A percentile compares a stretch with the other conserved stretches of the same genome.
phyloP scores from a whole-genome alignment of 1,284 basidiomycete species.

The Ganoderma resinaceum region DNA sequence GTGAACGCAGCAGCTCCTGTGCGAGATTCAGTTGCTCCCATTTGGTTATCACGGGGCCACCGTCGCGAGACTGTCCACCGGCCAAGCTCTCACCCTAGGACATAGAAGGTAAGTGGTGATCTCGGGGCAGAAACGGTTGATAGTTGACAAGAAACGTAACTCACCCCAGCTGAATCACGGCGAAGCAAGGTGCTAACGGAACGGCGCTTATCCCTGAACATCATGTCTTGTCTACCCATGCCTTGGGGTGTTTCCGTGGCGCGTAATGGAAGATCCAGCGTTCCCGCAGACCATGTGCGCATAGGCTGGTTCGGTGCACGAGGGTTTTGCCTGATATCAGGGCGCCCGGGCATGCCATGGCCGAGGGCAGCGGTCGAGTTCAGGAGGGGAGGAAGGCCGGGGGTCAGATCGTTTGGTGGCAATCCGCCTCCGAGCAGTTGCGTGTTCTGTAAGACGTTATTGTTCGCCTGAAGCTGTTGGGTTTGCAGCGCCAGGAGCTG shows the following conservation, averaged over 20 bases:
- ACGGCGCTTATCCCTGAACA: conserved; percentile 72
- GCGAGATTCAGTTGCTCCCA: conserved; percentile 95
- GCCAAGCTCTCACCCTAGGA: conserved; percentile 57
- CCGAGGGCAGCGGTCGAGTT: conserved; percentile 53
- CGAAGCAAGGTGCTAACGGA: conserved; percentile 73
- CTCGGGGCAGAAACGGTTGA: background rate
- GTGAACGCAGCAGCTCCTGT: conserved; percentile 86
- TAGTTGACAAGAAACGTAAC: conserved; percentile 38
- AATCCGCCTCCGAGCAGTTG: conserved; percentile 54
- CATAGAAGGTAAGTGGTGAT: conserved; percentile 11
- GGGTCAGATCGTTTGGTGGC: conserved; percentile 56
- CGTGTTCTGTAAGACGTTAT: conserved; percentile 32
- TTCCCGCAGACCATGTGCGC: conserved; percentile 84
- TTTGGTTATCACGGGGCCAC: conserved; percentile 89
- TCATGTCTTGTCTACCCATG: conserved; percentile 40
- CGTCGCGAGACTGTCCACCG: conserved; percentile 64
- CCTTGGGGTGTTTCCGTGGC: conserved; percentile 42
- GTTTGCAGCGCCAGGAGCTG: conserved; percentile 82
- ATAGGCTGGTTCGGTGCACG: conserved; percentile 73
- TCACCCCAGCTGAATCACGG: conserved; percentile 77
- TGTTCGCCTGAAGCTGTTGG: conserved; percentile 63
- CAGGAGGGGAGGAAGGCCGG: conserved; percentile 46
- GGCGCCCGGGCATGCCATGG: conserved; percentile 64
- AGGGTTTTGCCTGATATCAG: conserved; percentile 59
- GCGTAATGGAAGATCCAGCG: conserved; percentile 72